Evolutionary conservation across 352 stramenopile genomes (phyloP).

Genomic region (Thalassiosira hispida): DNA sequence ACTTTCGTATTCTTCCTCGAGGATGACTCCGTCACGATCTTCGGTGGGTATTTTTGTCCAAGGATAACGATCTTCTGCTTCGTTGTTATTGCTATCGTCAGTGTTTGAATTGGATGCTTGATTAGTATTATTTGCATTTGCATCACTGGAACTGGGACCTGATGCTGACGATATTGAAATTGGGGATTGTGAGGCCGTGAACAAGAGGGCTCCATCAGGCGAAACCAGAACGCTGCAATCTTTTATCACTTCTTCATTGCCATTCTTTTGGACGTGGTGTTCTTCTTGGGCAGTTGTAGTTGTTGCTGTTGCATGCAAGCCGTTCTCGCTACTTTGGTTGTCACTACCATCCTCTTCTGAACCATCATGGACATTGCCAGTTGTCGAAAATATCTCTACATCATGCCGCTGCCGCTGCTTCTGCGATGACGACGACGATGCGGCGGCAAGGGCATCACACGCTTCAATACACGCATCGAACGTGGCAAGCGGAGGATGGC

Average conservation of each 20-base stretch:
- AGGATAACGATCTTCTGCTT: slow-evolving; percentile 13
- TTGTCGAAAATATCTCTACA: not conserved
- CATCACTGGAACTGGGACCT: no score
- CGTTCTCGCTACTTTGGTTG: not conserved
- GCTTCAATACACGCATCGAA: slow-evolving; percentile 75
- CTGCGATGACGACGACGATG: not conserved
- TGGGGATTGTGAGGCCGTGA: slow-evolving; percentile 39
- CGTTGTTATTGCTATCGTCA: not conserved
- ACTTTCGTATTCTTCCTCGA: slow-evolving; percentile 56
- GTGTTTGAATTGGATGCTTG: not conserved
- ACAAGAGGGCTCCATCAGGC: slow-evolving; percentile 66
- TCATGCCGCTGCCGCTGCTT: not conserved
- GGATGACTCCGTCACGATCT: slow-evolving; percentile 16
- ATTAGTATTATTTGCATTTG: not conserved
- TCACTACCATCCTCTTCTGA: not conserved
- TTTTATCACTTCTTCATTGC: slow-evolving; percentile 22
- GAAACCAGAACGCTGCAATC: slow-evolving; percentile 72
- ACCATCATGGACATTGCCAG: not conserved
- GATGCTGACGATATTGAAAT: no score
- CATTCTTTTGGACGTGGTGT: slow-evolving; percentile 22
- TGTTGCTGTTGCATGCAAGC: not conserved
- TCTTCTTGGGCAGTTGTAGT: not conserved
- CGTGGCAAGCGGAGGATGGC: slow-evolving; percentile 38
- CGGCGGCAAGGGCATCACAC: slow-evolving; percentile 59
- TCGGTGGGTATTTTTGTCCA: slow-evolving; percentile 28